Percentiles rank a stretch among this genome's conserved stretches.
Evolutionary conservation across 225 moss, liverwort and hornwort species (phyloP).

Genomic region (Straminergon stramineum): DNA sequence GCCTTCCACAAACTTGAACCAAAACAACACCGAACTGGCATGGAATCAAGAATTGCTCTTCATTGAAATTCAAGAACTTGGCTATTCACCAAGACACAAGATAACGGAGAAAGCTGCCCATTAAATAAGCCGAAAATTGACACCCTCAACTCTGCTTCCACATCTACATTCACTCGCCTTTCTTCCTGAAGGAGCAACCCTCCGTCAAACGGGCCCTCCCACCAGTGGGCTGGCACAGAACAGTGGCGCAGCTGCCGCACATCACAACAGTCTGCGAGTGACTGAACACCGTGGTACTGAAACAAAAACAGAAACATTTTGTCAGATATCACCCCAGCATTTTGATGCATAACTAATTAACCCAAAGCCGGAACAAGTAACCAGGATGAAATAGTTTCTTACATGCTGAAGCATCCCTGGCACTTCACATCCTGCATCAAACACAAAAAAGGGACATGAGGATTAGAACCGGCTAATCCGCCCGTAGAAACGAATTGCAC

Average conservation of each 20-base stretch:
- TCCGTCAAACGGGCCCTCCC: not conserved
- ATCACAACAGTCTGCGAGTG: not conserved
- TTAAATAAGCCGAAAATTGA: not conserved
- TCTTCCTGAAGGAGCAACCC: not conserved
- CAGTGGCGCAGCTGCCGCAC: not conserved
- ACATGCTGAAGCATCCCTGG: constrained; percentile 66
- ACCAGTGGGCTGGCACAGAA: not conserved
- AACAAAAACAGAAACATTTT: not conserved
- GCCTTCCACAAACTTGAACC: not conserved
- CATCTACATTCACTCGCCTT: constrained; percentile 23
- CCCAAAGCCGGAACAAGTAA: not conserved
- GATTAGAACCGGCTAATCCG: not conserved
- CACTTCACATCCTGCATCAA: constrained; percentile 52
- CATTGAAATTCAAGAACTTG: constrained; percentile 14
- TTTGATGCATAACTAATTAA: not conserved
- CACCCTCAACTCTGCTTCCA: not conserved
- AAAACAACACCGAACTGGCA: not conserved
- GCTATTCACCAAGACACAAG: constrained; percentile 6
- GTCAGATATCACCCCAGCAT: not conserved
- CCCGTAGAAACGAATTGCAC: not conserved
- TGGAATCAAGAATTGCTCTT: constrained; percentile 9
- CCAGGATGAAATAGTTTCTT: not conserved
- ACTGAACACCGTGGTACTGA: not conserved
- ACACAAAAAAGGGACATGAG: not conserved
- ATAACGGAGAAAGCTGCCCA: not conserved